phyloP scores from a whole-genome alignment of 1,284 basidiomycete genomes.

The Tilletia caries region DNA sequence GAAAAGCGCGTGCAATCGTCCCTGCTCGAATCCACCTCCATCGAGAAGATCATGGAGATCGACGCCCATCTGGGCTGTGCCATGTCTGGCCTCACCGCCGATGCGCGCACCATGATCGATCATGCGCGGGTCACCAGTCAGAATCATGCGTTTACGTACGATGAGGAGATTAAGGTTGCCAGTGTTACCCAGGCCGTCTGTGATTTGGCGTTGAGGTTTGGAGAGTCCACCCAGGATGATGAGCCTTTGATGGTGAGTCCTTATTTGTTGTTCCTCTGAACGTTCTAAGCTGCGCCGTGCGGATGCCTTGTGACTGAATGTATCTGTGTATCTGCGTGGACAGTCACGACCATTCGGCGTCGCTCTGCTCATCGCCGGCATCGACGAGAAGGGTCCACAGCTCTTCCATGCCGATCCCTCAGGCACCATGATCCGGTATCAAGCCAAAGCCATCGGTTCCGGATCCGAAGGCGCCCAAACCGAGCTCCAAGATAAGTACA shows the following conservation, averaged over 20 bases:
- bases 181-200: conserved; percentile 90
- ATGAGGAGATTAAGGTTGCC: conserved; percentile 86
- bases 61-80: conserved; percentile 93
- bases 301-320: too few relatives aligned
- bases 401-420: conserved; percentile 92
- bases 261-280: neutral
- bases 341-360: conserved; percentile 97
- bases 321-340: too few relatives aligned
- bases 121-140: conserved; percentile 93
- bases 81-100: conserved; percentile 96
- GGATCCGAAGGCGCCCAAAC: conserved; percentile 97
- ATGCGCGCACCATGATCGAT: conserved; percentile 99
- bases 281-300: too few relatives aligned
- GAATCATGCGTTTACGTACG: conserved; percentile 95
- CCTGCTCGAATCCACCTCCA: conserved; percentile 87
- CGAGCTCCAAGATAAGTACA: conserved; percentile 95
- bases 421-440: conserved; percentile 94
- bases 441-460: conserved; percentile 97
- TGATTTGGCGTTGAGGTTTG: conserved; percentile 93
- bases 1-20: conserved; percentile 98
- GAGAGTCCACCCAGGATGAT: conserved; percentile 91
- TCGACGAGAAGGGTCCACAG: conserved; percentile 94
- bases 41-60: conserved; percentile 99
- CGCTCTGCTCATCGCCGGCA: conserved; percentile 89
- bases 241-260: conserved; percentile 83